A percentile compares a stretch with the other conserved stretches of the same genome.
phyloP scores from a whole-genome alignment of 2,329 filamentous ascomycete species.

The Paecilomyces dactylethromorphus region DNA sequence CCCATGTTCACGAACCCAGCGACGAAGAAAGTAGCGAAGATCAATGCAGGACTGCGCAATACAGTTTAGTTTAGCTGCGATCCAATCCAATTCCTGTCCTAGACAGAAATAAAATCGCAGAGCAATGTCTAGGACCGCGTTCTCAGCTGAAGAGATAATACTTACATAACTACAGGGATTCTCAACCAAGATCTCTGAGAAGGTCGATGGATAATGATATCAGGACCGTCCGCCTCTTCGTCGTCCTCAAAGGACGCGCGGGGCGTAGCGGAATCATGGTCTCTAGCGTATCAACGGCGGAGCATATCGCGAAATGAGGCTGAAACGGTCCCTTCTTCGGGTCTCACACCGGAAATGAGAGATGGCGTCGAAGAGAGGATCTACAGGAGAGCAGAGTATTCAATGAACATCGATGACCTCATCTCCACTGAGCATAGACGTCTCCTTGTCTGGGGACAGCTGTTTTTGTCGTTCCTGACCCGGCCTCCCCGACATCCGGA shows the following conservation, averaged over 20 bases:
- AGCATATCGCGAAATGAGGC: neutral
- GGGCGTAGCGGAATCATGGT: neutral
- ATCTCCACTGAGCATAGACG: neutral
- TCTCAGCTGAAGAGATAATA: neutral
- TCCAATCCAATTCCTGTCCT: neutral
- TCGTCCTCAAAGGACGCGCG: neutral
- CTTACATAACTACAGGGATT: conserved; percentile 6
- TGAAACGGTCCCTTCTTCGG: neutral
- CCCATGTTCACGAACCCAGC: conserved; percentile 11
- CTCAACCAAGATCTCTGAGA: neutral
- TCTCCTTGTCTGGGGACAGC: neutral
- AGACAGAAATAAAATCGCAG: neutral
- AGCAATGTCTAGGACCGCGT: neutral
- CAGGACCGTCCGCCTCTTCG: neutral
- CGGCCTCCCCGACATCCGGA: neutral
- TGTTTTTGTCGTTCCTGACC: neutral
- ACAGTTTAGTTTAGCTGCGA: conserved; percentile 4
- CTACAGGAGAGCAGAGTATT: neutral
- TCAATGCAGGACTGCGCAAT: conserved; percentile 4
- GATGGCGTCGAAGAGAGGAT: neutral
- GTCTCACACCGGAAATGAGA: neutral
- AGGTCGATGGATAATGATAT: neutral
- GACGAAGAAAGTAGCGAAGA: conserved; percentile 6
- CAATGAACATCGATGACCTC: neutral
- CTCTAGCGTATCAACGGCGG: neutral